A percentile compares a stretch with the other conserved stretches of the same genome.
These are phyloP conservation scores for Plasmodiophora brassicae DNA, from an alignment of 208 protist genomes.

Conservation along the genomic window DNA sequence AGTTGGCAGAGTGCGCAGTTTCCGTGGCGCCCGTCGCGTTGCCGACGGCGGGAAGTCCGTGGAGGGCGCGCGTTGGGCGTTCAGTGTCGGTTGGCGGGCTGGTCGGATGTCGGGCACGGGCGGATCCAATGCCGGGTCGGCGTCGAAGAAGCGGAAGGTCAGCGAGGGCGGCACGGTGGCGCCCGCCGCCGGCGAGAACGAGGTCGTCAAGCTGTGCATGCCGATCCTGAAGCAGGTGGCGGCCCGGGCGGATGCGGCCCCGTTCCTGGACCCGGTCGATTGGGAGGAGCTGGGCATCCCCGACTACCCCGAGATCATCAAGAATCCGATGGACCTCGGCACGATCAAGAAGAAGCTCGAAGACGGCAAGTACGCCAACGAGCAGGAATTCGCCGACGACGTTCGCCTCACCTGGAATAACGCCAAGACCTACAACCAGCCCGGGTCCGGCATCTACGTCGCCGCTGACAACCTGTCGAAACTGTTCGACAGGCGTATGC, in stretches of 20 bases:
- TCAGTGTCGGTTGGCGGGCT: no score
- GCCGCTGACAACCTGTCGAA: slow-evolving; percentile 3
- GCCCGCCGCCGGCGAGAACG: not conserved
- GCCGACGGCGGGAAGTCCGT: no score
- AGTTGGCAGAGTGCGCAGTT: no score
- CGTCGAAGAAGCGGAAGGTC: slow-evolving; percentile 19
- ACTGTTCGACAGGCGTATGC: slow-evolving; percentile 33
- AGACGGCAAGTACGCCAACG: slow-evolving; percentile 18
- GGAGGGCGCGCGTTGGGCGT: no score
- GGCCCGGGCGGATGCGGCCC: slow-evolving; percentile 34
- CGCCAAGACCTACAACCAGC: slow-evolving; percentile 41
- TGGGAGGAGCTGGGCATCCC: slow-evolving; percentile 59
- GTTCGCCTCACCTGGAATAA: slow-evolving; percentile 40
- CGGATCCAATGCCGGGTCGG: no score
- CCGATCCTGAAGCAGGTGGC: slow-evolving; percentile 20
- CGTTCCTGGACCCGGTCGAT: slow-evolving; percentile 65
- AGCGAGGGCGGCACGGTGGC: not conserved
- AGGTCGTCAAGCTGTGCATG: not conserved
- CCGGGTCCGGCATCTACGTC: not conserved
- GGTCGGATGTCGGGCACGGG: no score
- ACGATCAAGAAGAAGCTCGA: slow-evolving; percentile 49
- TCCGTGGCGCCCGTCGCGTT: no score
- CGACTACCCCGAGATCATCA: slow-evolving; percentile 67
- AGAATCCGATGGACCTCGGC: slow-evolving; percentile 68
- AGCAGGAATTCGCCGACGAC: slow-evolving; percentile 36